Evolutionary conservation across 352 stramenopile species (phyloP), one percentile per base, ranked within the genome.

Genomic region (Phytophthora multivora): DNA sequence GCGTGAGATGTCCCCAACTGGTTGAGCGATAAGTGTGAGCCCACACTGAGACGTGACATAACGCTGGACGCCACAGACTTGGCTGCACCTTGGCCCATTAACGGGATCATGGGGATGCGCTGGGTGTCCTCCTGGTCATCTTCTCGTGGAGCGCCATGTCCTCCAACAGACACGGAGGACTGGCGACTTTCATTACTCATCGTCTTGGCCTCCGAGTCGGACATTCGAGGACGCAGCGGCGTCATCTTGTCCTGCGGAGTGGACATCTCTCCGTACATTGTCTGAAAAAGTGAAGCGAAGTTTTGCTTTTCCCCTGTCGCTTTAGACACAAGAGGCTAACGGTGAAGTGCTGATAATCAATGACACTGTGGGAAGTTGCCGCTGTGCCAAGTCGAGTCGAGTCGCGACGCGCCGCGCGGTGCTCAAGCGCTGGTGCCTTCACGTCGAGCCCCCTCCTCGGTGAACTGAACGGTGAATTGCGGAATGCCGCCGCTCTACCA

Each of bases 231-330:
- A 50, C 48, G 45, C 23, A 66, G 40, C 3, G 43, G n/a, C 35
- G 28, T 47, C 51, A 56, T 36, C 45, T 68, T 71, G 56, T 74
- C 31, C 18, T 47, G 62, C 4, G 70, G 70, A 10, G 70, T 75
- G 39, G 59, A 68, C 51, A 78, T 69, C 18, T 49, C 56, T 26
- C 73, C 61, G 49, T 78, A 78, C 70, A 78, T 78, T 59, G 33
- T 26, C 15, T 50, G 31, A 3, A 39, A n/a, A n/a, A 39, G 11
- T 31, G 15, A 53, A 63, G 54, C 8, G 28, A 33, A 33, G 11
- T 12, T 1, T 13, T 33, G 28, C 28, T 38, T 45, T 36, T 4
- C 35, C 55, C 35, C 55, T 63, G 36, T 63, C 56, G 47, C 56
- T 60, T 63, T 63, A 55, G 33, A 30, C 39, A 52, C 51, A 57